Conservation (phyloP, 169 alveolate genomes). For the Plasmodium inui region DNA sequence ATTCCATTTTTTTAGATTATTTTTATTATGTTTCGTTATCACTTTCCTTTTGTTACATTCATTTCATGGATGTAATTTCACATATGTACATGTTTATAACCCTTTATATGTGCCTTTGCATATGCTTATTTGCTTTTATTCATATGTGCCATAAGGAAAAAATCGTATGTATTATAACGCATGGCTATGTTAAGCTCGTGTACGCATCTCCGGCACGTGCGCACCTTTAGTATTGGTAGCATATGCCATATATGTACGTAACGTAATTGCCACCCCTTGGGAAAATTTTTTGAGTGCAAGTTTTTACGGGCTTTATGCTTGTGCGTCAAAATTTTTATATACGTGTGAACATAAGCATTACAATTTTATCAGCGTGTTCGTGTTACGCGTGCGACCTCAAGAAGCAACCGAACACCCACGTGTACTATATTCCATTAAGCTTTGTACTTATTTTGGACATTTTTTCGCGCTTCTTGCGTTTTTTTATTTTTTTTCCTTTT, state of each 20-base stretch:
- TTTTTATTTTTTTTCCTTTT: background rate
- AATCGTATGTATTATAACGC: background rate
- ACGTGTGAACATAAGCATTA: background rate
- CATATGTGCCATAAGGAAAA: background rate
- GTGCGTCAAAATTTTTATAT: background rate
- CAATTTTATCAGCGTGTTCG: background rate
- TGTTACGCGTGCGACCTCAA: background rate
- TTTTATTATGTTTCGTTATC: conserved; percentile 1
- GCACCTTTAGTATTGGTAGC: background rate
- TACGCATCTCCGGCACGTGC: background rate
- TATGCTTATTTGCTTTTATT: background rate
- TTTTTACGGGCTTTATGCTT: background rate
- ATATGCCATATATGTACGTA: background rate
- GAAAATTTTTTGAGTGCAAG: background rate
- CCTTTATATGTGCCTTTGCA: background rate
- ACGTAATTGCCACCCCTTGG: background rate
- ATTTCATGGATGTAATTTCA: background rate
- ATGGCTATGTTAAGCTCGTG: background rate
- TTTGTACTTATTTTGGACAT: background rate
- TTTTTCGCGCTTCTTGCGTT: background rate
- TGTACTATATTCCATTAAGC: background rate
- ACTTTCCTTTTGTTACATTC: background rate
- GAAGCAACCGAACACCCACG: background rate
- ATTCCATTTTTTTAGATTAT: background rate
- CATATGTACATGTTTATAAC: background rate